A percentile compares a stretch with the other conserved stretches of the same genome.
Evolutionary conservation across 2,329 filamentous ascomycete genomes (phyloP).

Genomic region (Macrophomina tecta): DNA sequence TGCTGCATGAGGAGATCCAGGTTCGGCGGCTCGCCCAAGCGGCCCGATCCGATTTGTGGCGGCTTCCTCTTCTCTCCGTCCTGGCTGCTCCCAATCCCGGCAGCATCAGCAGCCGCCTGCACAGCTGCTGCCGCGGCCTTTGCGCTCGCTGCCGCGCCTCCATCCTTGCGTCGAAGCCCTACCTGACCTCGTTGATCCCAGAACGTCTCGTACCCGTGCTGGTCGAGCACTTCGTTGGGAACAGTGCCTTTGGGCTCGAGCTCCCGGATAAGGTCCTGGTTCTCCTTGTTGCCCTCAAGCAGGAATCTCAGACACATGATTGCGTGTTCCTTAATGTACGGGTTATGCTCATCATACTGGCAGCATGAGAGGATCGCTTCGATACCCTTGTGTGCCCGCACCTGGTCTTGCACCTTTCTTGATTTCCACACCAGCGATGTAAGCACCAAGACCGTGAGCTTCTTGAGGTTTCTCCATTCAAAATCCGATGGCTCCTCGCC

Average conservation of each 20-base stretch:
- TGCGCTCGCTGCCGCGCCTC: constrained; percentile 27
- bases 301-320: constrained; percentile 61
- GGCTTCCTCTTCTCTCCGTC: constrained; percentile 29
- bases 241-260: constrained; percentile 53
- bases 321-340: constrained; percentile 85
- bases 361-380: constrained; percentile 89
- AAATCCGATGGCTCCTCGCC: constrained; percentile 68
- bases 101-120: constrained; percentile 38
- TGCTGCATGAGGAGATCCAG: constrained; percentile 52
- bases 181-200: constrained; percentile 57
- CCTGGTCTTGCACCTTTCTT: constrained; percentile 82
- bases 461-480: constrained; percentile 85
- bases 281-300: constrained; percentile 75
- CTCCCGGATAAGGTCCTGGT: constrained; percentile 72
- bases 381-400: constrained; percentile 83
- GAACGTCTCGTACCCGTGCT: constrained; percentile 57
- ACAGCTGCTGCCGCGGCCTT: constrained; percentile 32
- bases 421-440: constrained; percentile 89
- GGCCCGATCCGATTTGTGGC: constrained; percentile 36
- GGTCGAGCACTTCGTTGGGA: constrained; percentile 55
- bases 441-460: constrained; percentile 87
- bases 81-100: constrained; percentile 29
- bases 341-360: constrained; percentile 89
- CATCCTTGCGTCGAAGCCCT: constrained; percentile 52
- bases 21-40: constrained; percentile 51